Evolutionary conservation across 352 stramenopile genomes (phyloP).

Genomic region (Pythium aphanidermatum): DNA sequence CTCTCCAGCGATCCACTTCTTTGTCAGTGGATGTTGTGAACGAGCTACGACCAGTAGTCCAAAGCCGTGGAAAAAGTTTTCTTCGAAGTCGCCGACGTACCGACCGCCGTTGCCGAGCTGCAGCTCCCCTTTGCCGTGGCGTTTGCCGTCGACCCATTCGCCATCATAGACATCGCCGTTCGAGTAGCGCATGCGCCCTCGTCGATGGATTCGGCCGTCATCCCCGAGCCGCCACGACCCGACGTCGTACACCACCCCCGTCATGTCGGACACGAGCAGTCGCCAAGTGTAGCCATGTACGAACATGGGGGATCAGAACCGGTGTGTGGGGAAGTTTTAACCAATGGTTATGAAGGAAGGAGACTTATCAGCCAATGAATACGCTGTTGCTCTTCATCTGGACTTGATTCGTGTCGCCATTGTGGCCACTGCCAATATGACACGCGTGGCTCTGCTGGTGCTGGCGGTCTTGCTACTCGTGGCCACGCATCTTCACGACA

Average conservation of each 20-base stretch:
- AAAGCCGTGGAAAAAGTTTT: conserved; percentile 59
- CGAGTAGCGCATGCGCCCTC: conserved; percentile 56
- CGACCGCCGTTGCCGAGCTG: conserved; percentile 34
- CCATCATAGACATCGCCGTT: conserved; percentile 81
- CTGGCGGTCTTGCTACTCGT: too few species aligned
- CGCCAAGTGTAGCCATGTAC: too few species aligned
- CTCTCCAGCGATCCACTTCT: conserved; percentile 50
- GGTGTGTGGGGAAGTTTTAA: too few species aligned
- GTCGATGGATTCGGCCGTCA: conserved; percentile 69
- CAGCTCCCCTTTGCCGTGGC: conserved; percentile 51
- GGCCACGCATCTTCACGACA: too few species aligned
- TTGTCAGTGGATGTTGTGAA: conserved; percentile 55
- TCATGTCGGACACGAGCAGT: too few species aligned
- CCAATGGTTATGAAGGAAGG: too few species aligned
- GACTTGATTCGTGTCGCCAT: too few species aligned
- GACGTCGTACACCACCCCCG: conserved; percentile 47
- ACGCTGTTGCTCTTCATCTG: too few species aligned
- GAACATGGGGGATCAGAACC: too few species aligned
- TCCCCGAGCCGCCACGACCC: conserved; percentile 65
- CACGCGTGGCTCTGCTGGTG: too few species aligned
- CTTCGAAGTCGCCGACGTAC: conserved; percentile 45
- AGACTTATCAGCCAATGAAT: too few species aligned
- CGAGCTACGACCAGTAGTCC: conserved; percentile 44
- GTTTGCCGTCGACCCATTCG: conserved; percentile 81
- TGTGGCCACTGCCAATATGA: too few species aligned